Percentiles rank a stretch among this genome's conserved stretches.
Evolutionary conservation across 805 yeast genomes (phyloP).

Genomic region (Sugiyamaella mastotermitis): DNA sequence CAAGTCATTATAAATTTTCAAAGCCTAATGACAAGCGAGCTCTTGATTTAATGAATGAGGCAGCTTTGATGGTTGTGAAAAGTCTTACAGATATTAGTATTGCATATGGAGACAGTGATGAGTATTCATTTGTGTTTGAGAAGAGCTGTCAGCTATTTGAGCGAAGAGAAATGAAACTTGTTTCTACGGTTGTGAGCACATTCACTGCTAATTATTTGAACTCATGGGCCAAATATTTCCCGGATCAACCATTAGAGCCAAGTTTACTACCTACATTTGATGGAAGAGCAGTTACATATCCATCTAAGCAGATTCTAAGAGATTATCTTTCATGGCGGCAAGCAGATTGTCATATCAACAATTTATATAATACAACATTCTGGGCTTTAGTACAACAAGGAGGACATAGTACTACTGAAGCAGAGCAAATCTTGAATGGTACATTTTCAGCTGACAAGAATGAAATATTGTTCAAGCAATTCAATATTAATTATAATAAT

Average conservation of each 20-base stretch:
- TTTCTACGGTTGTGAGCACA: constrained; percentile 73
- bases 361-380: constrained; percentile 85
- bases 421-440: constrained; percentile 69
- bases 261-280: constrained; percentile 80
- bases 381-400: constrained; percentile 78
- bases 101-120: constrained; percentile 96
- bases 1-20: constrained; percentile 61
- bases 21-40: constrained; percentile 89
- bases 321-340: constrained; percentile 95
- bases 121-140: constrained; percentile 74
- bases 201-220: constrained; percentile 71
- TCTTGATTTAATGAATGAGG: constrained; percentile 68
- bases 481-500: constrained; percentile 83
- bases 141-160: constrained; percentile 66
- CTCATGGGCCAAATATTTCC: constrained; percentile 59
- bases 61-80: constrained; percentile 62
- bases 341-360: constrained; percentile 92
- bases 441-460: constrained; percentile 81
- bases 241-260: constrained; percentile 40
- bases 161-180: constrained; percentile 74
- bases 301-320: constrained; percentile 50
- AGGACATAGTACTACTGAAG: constrained; percentile 66
- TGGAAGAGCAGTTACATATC: constrained; percentile 84
- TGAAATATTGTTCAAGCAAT: constrained; percentile 71
- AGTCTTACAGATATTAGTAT: constrained; percentile 65